Base-by-base conservation (phyloP, 2,329 filamentous ascomycete species). In the Diaporthe eres region DNA sequence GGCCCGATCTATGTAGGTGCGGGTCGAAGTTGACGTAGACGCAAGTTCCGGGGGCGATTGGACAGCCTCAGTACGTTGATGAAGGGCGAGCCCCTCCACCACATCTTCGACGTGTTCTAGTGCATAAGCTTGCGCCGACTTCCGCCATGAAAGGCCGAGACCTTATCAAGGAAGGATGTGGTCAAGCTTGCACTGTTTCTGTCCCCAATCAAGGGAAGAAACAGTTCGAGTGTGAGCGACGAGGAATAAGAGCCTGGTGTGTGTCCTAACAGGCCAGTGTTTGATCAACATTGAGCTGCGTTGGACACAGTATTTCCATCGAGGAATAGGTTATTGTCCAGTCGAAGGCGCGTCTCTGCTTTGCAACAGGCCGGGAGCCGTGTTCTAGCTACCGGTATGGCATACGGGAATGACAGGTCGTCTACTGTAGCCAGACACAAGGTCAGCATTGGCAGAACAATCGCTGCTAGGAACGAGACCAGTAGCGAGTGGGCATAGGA, bases 1-100 rank as follows among this genome's bases (percentile, higher is more conserved):
- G 63, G 63, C 63, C 63, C 63, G 63, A 53, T 22, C 31, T 39
- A 53, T 22, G 22, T 39, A 25, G 61, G 22, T 37, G 63, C 22
- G 63, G 42, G 47, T 25, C 39, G 12, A 19, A 12, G 13, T 68
- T 19, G 63, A 34, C 25, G 19, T 17, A 37, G 44, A 25, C 34
- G 12, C 57, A n/a, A 15, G 28, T 15, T 25, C 51, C 4, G 51
- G n/a, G n/a, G n/a, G n/a, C 15, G 25, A 55, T 44, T 28, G 37
- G 58, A 63, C 37, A 13, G 58, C 39, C 28, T 63, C n/a, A 28
- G 37, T 15, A 42, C 8, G 13, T 42, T 4, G 58, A 63, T 42
- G 37, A 44, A 44, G 39, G 10, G 58, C 13, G 5, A 25, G n/a
- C 3, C 13, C 19, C 10, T 37, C 15, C 19, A 42, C 34, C n/a